Evolutionary conservation across 805 yeast genomes (phyloP).

Genomic region (Ogataea kodamae): DNA sequence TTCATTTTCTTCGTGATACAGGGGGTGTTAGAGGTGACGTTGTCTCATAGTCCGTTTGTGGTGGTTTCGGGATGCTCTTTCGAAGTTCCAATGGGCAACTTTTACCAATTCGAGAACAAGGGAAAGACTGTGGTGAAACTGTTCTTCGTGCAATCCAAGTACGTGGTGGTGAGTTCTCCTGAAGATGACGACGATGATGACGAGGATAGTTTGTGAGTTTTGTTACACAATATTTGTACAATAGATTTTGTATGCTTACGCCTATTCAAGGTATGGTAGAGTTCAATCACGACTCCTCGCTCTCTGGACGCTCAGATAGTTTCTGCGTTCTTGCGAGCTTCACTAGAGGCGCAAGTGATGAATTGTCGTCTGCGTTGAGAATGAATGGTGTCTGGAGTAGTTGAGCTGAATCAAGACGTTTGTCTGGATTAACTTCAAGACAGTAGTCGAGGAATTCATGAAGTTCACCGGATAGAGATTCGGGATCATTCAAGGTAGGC

Average conservation of each 20-base stretch:
- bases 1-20: constrained; percentile 71
- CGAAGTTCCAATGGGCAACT: constrained; percentile 75
- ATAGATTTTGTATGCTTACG: constrained; percentile 12
- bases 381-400: constrained; percentile 67
- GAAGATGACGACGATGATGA: constrained; percentile 24
- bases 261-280: constrained; percentile 4
- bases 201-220: constrained; percentile 8
- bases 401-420: constrained; percentile 74
- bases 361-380: constrained; percentile 55
- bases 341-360: constrained; percentile 68
- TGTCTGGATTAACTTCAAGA: constrained; percentile 77
- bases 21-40: constrained; percentile 66
- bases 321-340: constrained; percentile 70
- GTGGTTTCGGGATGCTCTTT: constrained; percentile 73
- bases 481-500: constrained; percentile 72
- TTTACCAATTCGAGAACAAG: constrained; percentile 63
- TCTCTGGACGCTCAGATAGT: constrained; percentile 30
- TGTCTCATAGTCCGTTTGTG: constrained; percentile 56
- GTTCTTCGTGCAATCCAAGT: constrained; percentile 71
- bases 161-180: constrained; percentile 32
- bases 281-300: constrained; percentile 13
- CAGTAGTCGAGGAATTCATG: constrained; percentile 72
- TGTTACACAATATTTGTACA: constrained; percentile 10
- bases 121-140: constrained; percentile 57
- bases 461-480: constrained; percentile 62